Evolutionary conservation across 1,284 basidiomycete genomes (phyloP).

Genomic region (Boletus mariae): DNA sequence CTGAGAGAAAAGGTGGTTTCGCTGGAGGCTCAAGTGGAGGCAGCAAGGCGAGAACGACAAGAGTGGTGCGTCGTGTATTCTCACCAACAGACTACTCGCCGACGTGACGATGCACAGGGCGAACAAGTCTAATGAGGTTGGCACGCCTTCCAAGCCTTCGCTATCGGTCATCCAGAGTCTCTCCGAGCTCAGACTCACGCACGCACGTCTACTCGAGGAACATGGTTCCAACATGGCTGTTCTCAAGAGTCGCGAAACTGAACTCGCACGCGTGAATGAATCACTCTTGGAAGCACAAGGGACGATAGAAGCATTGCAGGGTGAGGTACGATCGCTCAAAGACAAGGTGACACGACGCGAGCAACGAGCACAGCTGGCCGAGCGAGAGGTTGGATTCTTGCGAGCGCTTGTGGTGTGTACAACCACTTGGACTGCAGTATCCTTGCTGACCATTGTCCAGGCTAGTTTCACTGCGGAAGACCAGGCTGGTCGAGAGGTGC

Average conservation of each 20-base stretch:
- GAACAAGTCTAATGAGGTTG: slow-evolving; percentile 32
- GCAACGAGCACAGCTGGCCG: slow-evolving; percentile 43
- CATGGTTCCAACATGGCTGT: slow-evolving; percentile 53
- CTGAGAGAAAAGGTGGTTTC: slow-evolving; percentile 54
- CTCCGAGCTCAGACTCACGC: slow-evolving; percentile 52
- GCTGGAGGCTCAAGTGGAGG: slow-evolving; percentile 62
- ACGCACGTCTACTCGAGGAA: slow-evolving; percentile 62
- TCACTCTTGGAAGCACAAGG: slow-evolving; percentile 37
- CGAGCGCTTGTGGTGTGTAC: slow-evolving; percentile 57
- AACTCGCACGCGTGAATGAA: slow-evolving; percentile 40
- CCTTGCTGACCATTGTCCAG: slow-evolving; percentile 31
- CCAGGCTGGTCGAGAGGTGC: slow-evolving; percentile 24
- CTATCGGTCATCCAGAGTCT: slow-evolving; percentile 53
- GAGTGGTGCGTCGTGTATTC: slow-evolving; percentile 41
- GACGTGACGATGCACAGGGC: slow-evolving; percentile 34
- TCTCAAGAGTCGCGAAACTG: slow-evolving; percentile 48
- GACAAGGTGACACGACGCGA: slow-evolving; percentile 46
- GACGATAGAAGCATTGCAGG: slow-evolving; percentile 35
- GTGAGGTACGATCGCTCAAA: slow-evolving; percentile 38
- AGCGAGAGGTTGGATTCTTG: slow-evolving; percentile 60
- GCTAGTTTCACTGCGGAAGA: slow-evolving; percentile 61
- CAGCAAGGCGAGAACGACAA: slow-evolving; percentile 51
- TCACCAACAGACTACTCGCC: not conserved
- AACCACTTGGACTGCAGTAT: not conserved
- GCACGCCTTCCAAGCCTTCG: slow-evolving; percentile 44